Base-by-base conservation (phyloP, 331 rosid genomes). In the Arachis monticola region DNA sequence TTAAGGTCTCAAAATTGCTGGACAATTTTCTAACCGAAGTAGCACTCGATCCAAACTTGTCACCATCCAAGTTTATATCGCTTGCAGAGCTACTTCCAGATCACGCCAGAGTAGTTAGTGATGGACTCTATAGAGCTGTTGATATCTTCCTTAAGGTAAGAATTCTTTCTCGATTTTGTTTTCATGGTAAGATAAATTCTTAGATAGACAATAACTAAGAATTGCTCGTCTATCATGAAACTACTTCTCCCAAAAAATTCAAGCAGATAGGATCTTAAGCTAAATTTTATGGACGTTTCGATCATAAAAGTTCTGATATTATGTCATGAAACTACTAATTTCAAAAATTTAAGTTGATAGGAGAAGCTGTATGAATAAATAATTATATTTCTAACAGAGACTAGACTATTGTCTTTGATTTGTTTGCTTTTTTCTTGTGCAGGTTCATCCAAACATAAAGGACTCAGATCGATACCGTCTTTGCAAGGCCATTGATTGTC, bases 141-240 rank as follows among this genome's bases (percentile, higher is more conserved):
- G 99, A 95, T 68, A 92, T 95, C 88, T 95, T 90, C 85, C 99
- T 95, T 13, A 92, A 95, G 88, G 99, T 94, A 17, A 86, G 79
- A 61, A 3, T 48, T 79, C 6, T 13, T 67, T 79, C 42, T 81
- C 70, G 50, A 61, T 61, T n/a, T n/a, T n/a, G n/a, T n/a, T n/a
- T n/a, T n/a, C n/a, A n/a, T n/a, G n/a, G n/a, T 51, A 10, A 3
- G 31, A 52, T 12, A 52, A 52, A 52, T 52, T 52, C 58, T 55
- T 12, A 55, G 60, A 1, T 55, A 13, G 2, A 1, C 9, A 14
- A 8, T 13, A 9, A 6, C 22, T 52, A 52, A 17, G 22, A 17
- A 17, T 17, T 17, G 22, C 22, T 17, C 22, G 22, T n/a, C n/a
- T n/a, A n/a, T n/a, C n/a, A n/a, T n/a, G 22, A 17, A 17, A 17